These are phyloP conservation scores for Cochlearia excelsa DNA, from an alignment of 345 rosid genomes.

Conservation along the genomic window DNA sequence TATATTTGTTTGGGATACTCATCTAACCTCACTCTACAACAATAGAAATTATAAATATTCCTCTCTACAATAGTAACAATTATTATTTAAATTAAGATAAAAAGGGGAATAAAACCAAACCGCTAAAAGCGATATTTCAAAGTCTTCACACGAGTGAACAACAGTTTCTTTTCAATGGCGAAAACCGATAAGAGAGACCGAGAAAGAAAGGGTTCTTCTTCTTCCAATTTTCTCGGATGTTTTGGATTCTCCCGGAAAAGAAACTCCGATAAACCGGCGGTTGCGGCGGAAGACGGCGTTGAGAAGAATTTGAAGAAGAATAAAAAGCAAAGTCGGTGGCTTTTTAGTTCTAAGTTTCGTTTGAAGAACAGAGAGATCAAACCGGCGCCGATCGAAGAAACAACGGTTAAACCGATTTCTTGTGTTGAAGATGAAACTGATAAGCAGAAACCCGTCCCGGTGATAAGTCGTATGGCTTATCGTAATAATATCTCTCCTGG, in stretches of 20 bases:
- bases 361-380: slow-evolving; percentile 39
- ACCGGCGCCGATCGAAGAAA: slow-evolving; percentile 46
- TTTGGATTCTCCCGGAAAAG: slow-evolving; percentile 43
- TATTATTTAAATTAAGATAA: neutral
- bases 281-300: slow-evolving; percentile 8
- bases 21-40: too few species aligned
- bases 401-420: slow-evolving; percentile 9
- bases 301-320: slow-evolving; percentile 10
- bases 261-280: slow-evolving; percentile 17
- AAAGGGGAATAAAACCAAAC: slow-evolving; percentile 30
- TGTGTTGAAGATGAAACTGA: neutral
- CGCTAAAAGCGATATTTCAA: slow-evolving; percentile 33
- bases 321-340: slow-evolving; percentile 16
- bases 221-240: slow-evolving; percentile 39
- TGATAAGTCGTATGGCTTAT: slow-evolving; percentile 32
- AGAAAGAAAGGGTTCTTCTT: slow-evolving; percentile 24
- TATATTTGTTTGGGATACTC: too few species aligned
- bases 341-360: slow-evolving; percentile 34
- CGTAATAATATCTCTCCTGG: slow-evolving; percentile 23
- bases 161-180: slow-evolving; percentile 37
- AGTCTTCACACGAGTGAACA: slow-evolving; percentile 34
- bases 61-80: neutral
- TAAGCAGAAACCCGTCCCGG: slow-evolving; percentile 20
- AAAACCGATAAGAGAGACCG: slow-evolving; percentile 21
- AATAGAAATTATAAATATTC: too few species aligned